Percentiles rank a stretch among this genome's conserved stretches.
phyloP scores from a whole-genome alignment of 208 protist genomes.

The Trypanosoma cruzi region DNA sequence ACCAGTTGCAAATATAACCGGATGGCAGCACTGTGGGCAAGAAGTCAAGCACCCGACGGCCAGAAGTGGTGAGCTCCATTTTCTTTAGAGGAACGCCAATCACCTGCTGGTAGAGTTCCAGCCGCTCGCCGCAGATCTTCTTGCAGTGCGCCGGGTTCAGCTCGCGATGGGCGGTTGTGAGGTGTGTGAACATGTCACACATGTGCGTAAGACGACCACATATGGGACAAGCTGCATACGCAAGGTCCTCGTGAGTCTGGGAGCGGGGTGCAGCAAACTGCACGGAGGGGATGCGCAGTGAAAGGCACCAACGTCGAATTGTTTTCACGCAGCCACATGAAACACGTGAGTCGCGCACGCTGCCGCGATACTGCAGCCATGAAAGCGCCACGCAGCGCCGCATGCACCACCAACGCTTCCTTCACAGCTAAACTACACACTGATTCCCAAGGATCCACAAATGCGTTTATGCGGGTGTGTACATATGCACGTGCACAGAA shows the following conservation, averaged over 20 bases:
- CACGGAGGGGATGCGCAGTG: conserved; percentile 27
- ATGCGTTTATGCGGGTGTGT: neutral
- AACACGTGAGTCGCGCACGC: neutral
- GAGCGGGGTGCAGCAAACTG: conserved; percentile 46
- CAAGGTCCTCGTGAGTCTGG: conserved; percentile 64
- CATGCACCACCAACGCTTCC: conserved; percentile 15
- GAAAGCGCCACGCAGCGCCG: conserved; percentile 15
- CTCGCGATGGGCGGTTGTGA: conserved; percentile 57
- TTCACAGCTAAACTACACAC: conserved; percentile 2
- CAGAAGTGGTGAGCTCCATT: conserved; percentile 25
- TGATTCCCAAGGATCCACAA: neutral
- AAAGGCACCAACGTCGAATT: conserved; percentile 16
- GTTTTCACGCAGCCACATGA: neutral
- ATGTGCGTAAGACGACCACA: conserved; percentile 56
- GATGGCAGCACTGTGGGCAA: conserved; percentile 61
- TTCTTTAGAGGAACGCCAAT: conserved; percentile 58
- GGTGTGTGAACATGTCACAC: conserved; percentile 72
- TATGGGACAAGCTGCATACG: conserved; percentile 66
- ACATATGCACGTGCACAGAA: neutral
- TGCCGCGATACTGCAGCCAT: neutral
- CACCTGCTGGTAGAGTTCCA: conserved; percentile 60
- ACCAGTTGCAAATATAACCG: conserved; percentile 91
- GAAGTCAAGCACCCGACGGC: conserved; percentile 26
- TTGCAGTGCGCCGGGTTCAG: conserved; percentile 48
- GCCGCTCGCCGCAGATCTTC: conserved; percentile 57